Conservation (phyloP, 805 yeast species). For the Metschnikowia amazonensis region DNA sequence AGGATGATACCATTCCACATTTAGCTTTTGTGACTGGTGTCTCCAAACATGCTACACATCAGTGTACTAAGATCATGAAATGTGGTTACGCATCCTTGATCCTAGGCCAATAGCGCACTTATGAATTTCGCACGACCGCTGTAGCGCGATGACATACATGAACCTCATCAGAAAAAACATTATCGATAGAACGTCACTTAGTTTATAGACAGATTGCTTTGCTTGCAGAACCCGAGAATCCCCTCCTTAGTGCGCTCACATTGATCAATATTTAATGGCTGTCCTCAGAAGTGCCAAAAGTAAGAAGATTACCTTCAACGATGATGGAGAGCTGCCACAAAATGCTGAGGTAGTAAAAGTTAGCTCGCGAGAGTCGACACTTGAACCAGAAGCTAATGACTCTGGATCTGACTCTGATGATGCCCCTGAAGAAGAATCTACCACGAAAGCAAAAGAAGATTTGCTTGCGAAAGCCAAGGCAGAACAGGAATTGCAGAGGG, state of each 20-base stretch:
- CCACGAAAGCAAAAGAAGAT: slow-evolving; percentile 24
- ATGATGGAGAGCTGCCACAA: slow-evolving; percentile 23
- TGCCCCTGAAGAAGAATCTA: slow-evolving; percentile 45
- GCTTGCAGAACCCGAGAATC: neutral
- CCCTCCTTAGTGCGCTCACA: neutral
- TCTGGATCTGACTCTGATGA: slow-evolving; percentile 28
- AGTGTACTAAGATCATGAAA: too few species aligned
- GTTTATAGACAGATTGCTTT: neutral
- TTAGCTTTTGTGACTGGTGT: neutral
- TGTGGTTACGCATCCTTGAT: too few species aligned
- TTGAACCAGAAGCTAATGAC: slow-evolving; percentile 17
- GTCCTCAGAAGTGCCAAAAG: slow-evolving; percentile 27
- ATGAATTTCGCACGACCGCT: slow-evolving; percentile 11
- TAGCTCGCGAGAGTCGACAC: slow-evolving; percentile 15
- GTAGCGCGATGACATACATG: slow-evolving; percentile 11
- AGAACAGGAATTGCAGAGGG: slow-evolving; percentile 21
- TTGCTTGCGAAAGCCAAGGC: slow-evolving; percentile 26
- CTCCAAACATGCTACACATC: too few species aligned
- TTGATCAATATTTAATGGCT: slow-evolving; percentile 20
- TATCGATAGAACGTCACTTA: neutral
- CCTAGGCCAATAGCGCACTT: neutral
- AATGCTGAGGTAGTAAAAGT: slow-evolving; percentile 10
- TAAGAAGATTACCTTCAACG: slow-evolving; percentile 32
- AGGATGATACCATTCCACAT: neutral
- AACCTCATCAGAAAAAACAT: slow-evolving; percentile 3